These are phyloP conservation scores for Albizia julibrissin DNA, from an alignment of 306 rosid species.

Conservation along the genomic window DNA sequence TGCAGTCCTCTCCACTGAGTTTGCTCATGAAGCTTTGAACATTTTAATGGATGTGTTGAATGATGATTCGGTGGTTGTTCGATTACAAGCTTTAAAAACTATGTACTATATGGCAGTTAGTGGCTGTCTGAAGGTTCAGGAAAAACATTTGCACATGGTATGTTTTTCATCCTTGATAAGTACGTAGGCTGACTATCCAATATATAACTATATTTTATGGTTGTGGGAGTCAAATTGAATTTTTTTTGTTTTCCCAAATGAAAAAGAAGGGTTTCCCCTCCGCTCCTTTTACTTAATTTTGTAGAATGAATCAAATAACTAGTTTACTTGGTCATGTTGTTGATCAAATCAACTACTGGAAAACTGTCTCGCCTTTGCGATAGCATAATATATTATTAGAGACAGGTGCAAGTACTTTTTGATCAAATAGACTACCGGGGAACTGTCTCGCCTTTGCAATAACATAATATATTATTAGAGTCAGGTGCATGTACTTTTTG, in stretches of 20 bases:
- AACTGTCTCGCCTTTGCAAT: not conserved
- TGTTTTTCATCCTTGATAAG: conserved; percentile 24
- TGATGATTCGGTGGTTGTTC: conserved; percentile 69
- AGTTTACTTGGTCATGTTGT: conserved; percentile 2
- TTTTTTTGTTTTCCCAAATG: no score
- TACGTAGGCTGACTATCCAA: conserved; percentile 13
- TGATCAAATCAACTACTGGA: conserved; percentile 13
- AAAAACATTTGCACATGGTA: conserved; percentile 76
- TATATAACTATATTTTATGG: not conserved
- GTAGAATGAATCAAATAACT: conserved; percentile 11
- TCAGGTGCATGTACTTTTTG: not conserved
- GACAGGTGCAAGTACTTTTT: not conserved
- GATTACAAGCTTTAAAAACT: conserved; percentile 77
- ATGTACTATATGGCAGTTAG: conserved; percentile 67
- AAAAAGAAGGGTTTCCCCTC: not conserved
- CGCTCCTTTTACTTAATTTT: not conserved
- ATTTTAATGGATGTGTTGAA: conserved; percentile 71
- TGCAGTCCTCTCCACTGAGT: conserved; percentile 55
- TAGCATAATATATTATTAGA: not conserved
- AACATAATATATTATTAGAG: not conserved
- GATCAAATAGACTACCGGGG: conserved; percentile 8
- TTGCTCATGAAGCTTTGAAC: conserved; percentile 67
- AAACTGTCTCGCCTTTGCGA: not conserved
- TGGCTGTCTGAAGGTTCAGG: conserved; percentile 63
- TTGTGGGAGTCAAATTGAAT: conserved; percentile 20